Base-by-base conservation (phyloP, 768 basidiomycete species). In the Tephrocybe sp. region DNA sequence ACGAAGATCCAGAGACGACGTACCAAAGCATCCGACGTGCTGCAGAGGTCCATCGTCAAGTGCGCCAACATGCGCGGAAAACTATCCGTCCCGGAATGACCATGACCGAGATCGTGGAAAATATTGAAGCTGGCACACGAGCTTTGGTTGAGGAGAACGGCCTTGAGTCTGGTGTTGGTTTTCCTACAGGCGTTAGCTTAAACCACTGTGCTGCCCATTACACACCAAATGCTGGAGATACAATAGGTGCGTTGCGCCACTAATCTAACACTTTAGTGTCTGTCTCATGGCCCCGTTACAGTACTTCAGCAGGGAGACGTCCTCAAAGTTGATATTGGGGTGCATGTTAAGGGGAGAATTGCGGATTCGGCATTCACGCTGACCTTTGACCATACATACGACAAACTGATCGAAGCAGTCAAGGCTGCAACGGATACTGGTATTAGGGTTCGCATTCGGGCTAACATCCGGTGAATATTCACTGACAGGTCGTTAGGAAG, bases 161-260 rank as follows among this genome's bases (percentile, higher is more conserved):
- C 9, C 64, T 92, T 45, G 82, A 93, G 50, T 72, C 81, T 33
- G 97, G 97, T 2, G 77, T 99, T 54, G 97, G 94, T 1, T 99
- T 99, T 70, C 97, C 97, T 23, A 98, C 95, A 8, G 97, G 97
- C 30, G 72, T 98, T 55, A 94, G 86, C 68, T 67, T 93, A 57
- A 99, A 99, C 65, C 75, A 97, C 61, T 93, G 92, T 56, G 97
- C 97, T 0, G 97, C 97, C 13, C 97, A 99, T 69, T 99, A 91
- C 65, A 86, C 90, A 4, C 95, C 95, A 9, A 99, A 99, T 65
- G 84, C 94, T 4, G 91, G 92, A 29, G 94, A 95, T 67, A 93
- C 81, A 2, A 80, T 65, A 47, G 78, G 93, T 94, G 58, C 53
- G 83, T 70, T 37, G 34, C 29, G 34, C 1, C 16, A 6, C 30